These are phyloP conservation scores for Suhomyces bokatorum DNA, from an alignment of 1,139 yeast species.

Conservation along the genomic window DNA sequence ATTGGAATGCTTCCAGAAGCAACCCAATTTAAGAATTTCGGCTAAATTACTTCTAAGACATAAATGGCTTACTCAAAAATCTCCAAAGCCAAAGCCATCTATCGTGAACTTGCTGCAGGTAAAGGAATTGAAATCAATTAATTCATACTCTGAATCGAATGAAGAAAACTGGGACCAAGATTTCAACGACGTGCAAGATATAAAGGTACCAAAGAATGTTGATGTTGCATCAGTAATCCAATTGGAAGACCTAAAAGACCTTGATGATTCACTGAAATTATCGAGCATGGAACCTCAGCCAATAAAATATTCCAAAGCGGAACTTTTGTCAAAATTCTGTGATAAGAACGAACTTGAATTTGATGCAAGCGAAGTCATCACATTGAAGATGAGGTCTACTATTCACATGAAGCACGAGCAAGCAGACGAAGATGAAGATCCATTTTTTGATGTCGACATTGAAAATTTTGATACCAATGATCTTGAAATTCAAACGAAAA, in stretches of 20 bases:
- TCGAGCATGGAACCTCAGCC: constrained; percentile 3
- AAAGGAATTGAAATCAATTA: constrained; percentile 22
- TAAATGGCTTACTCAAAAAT: constrained; percentile 50
- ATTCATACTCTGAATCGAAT: constrained; percentile 27
- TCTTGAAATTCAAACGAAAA: constrained; percentile 43
- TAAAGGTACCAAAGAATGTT: constrained; percentile 13
- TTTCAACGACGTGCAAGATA: constrained; percentile 22
- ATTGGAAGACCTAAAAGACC: constrained; percentile 5
- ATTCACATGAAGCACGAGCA: constrained; percentile 2
- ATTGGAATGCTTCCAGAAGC: constrained; percentile 74
- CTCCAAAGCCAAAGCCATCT: constrained; percentile 8
- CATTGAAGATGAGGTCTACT: constrained; percentile 6
- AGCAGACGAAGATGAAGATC: constrained; percentile 34
- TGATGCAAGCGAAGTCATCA: constrained; percentile 15
- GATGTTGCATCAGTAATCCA: constrained; percentile 1
- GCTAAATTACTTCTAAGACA: constrained; percentile 61
- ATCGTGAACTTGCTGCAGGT: constrained; percentile 6
- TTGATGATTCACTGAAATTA: constrained; percentile 10
- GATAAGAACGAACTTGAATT: constrained; percentile 29
- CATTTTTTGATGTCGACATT: constrained; percentile 41
- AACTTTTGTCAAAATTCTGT: constrained; percentile 32
- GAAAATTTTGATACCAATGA: constrained; percentile 47
- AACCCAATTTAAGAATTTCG: constrained; percentile 58
- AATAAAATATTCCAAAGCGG: constrained; percentile 23
- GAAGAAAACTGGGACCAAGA: constrained; percentile 43